A percentile compares a stretch with the other conserved stretches of the same genome.
Conservation (phyloP, 331 rosid genomes). For the Prunus yedoensis region DNA sequence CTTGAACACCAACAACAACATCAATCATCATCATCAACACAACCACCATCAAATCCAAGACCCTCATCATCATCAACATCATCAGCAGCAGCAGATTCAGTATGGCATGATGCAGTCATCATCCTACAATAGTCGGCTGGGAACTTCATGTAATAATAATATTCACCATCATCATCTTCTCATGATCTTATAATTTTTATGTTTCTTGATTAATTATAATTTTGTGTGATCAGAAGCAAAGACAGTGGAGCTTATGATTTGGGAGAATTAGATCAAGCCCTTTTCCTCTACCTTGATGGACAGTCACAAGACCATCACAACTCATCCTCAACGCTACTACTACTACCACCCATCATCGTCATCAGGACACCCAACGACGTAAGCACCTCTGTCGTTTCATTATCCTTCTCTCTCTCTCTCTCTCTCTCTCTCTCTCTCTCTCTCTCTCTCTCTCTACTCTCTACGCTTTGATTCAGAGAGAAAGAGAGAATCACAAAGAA, state of each 20-base stretch:
- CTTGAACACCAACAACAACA: constrained; percentile 42
- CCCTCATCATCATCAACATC: constrained; percentile 17
- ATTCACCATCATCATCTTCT: neutral
- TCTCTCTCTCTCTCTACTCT: neutral
- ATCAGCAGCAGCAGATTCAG: constrained; percentile 32
- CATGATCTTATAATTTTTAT: neutral
- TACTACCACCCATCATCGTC: neutral
- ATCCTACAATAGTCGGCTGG: constrained; percentile 48
- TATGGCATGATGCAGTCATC: constrained; percentile 77
- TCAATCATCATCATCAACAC: constrained; percentile 35
- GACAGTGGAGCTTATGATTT: constrained; percentile 78
- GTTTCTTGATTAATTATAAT: neutral
- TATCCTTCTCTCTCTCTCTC: neutral
- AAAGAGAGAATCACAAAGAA: neutral
- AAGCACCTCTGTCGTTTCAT: constrained; percentile 24
- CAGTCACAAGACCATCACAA: constrained; percentile 40
- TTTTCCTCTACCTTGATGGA: constrained; percentile 86
- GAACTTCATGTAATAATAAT: constrained; percentile 53
- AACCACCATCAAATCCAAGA: constrained; percentile 31
- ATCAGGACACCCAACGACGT: constrained; percentile 79
- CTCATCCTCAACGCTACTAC: constrained; percentile 21
- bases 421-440: neutral
- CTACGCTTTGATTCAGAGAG: too few relatives aligned
- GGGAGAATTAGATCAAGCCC: constrained; percentile 91
- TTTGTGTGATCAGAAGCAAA: constrained; percentile 44